Base-by-base conservation (phyloP, 2,329 filamentous ascomycete genomes). In the Cercospora sp. region DNA sequence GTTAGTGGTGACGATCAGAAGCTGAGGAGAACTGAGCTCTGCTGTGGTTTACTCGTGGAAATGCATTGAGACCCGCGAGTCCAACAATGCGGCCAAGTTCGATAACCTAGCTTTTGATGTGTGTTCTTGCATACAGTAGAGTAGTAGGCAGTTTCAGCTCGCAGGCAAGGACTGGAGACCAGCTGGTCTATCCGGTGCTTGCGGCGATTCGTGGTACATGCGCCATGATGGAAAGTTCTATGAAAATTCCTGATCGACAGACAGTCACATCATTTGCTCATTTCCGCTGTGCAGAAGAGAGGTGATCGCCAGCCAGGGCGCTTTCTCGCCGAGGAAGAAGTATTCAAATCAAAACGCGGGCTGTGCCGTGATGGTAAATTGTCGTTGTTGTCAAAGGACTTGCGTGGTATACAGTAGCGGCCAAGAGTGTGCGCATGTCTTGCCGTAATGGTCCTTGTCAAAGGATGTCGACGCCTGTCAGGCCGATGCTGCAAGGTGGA, bases 401-500 rank as follows among this genome's bases (percentile, higher is more conserved):
- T 23, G 45, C 18, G 45, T 23, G 45, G 42, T 48, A 10, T 42
- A n/a, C 36, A 42, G 36, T 42, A 42, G 36, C 6, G 36, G 36
- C 36, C 12, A 8, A 23, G 48, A 53, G 53, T n/a, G 53, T 5
- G 16, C 53, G 53, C 53, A 26, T 23, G 45, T 51, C 18, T n/a
- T 23, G 45, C 20, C 45, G 45, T 51, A 23, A 51, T 51, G 12
- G 45, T 12, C 20, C 45, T 51, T 51, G 45, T 51, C 45, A 51
- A 51, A 67, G 60, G 51, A 60, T 64, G 39, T 55, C 31, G 55
- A 62, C 18, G 45, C 33, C 53, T 31, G 63, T 64, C 33, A 26
- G 16, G 48, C 48, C 59, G 20, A 31, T 57, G n/a, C 57, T 62
- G 66, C 66, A 26, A 28, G 31, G 57, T 61, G 61, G 62, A 67